Conservation (phyloP, 305 asterid genomes). For the Ilex paraguariensis region DNA sequence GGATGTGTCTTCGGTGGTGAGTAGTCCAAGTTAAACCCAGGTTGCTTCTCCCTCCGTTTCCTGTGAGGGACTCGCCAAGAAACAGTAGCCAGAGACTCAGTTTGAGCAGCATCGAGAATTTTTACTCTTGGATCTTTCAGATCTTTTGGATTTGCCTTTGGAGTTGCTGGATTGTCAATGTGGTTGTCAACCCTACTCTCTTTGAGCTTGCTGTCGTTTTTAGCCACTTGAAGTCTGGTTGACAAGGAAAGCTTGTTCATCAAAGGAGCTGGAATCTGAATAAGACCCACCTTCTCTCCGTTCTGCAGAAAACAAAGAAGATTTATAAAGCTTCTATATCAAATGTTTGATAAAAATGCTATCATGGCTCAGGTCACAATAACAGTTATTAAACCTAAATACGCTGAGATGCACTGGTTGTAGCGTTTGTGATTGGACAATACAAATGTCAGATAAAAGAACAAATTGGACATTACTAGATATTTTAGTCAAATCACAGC, state of each 20-base stretch:
- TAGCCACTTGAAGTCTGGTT: not conserved
- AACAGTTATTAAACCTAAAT: too few relatives aligned
- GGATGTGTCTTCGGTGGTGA: conserved; percentile 44
- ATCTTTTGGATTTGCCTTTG: not conserved
- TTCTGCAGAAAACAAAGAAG: conserved; percentile 22
- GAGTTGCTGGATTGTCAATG: not conserved
- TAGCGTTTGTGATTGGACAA: not conserved
- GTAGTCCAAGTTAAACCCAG: conserved; percentile 42
- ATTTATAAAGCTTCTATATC: too few relatives aligned
- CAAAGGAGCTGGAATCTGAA: conserved; percentile 22
- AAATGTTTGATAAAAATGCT: too few relatives aligned
- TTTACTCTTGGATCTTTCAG: not conserved
- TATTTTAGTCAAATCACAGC: too few relatives aligned
- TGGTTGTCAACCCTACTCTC: conserved; percentile 4
- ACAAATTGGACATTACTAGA: too few relatives aligned
- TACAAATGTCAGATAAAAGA: too few relatives aligned
- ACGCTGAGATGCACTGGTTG: not conserved
- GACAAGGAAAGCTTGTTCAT: conserved; percentile 4
- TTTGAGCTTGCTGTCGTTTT: not conserved
- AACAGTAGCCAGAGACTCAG: conserved; percentile 13
- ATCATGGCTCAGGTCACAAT: too few relatives aligned
- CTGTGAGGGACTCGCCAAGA: conserved; percentile 26
- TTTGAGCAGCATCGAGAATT: not conserved
- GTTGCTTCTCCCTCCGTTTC: conserved; percentile 20
- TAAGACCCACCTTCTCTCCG: conserved; percentile 14